Base-by-base conservation (phyloP, 2,329 filamentous ascomycete genomes). In the Tolypocladium paradoxum region DNA sequence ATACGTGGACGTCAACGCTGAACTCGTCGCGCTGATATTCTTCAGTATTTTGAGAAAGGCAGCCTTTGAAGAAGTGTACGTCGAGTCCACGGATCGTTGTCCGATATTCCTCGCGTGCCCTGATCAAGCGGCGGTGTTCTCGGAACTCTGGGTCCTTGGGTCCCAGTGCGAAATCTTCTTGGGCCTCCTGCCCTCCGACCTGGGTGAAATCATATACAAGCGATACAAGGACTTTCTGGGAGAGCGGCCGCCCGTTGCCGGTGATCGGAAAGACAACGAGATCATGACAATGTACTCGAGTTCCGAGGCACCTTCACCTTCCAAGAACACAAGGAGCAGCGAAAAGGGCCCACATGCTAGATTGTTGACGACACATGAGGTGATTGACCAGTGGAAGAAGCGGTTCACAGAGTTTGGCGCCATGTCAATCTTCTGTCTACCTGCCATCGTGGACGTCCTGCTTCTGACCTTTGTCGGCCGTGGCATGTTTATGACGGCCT, bases 91-190 rank as follows among this genome's bases (percentile, higher is more conserved):
- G 0, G 81, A 84, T 60, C 72, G 80, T 8, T 83, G 82, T 58
- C 81, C 80, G 0, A 68, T 83, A 11, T 82, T 82, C 64, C 78
- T 82, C 52, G 72, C 76, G 22, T 81, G 82, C 53, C 71, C 79
- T 2, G 82, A 84, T 53, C 82, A 85, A 62, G 81, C 81, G 16
- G 81, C 80, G 34, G 79, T 79, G 7, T 84, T 84, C 59, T 76
- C 81, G 1, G 82, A 84, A 61, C 75, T 82, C 0, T 84, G 82
- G 65, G 81, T 80, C 0, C 68, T 84, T 2, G 82, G 82, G 1
- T 84, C 81, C 4, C 77, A 81, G 52, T 85, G 82, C 60, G 79
- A 83, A 55, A 72, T 76, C 1, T 84, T 83, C 60, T 82, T 84
- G 54, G 80, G 81, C 54, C 73, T 84, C 49, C 61, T 69, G 2